Conservation (phyloP, 2,329 filamentous ascomycete species). For the Blumeriella jaapii region DNA sequence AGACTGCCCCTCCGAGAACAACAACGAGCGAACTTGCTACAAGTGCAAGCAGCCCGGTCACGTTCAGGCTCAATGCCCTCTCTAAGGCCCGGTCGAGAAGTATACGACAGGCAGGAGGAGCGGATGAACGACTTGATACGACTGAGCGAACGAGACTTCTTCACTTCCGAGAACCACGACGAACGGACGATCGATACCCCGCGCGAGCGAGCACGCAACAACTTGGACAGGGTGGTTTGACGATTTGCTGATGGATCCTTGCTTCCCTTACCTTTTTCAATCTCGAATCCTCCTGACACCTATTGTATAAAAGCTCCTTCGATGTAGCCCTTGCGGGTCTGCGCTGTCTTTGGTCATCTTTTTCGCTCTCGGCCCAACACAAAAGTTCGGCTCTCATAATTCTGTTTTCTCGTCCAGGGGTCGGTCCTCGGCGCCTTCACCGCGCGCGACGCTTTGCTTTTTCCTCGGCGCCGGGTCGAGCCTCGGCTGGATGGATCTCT, state of each 20-base stretch:
- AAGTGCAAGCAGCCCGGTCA: slow-evolving; percentile 61
- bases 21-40: slow-evolving; percentile 94
- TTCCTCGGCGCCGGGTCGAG: no score
- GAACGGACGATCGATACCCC: slow-evolving; percentile 22
- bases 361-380: no score
- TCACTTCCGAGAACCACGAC: slow-evolving; percentile 20
- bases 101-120: slow-evolving; percentile 15
- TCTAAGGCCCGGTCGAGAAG: slow-evolving; percentile 38
- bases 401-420: no score
- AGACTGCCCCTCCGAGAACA: slow-evolving; percentile 89
- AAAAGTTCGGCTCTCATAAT: no score
- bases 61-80: slow-evolving; percentile 87
- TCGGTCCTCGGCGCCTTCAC: no score
- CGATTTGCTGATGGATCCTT: slow-evolving; percentile 18
- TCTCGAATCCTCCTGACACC: no score
- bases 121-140: slow-evolving; percentile 12
- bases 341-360: no score
- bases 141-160: slow-evolving; percentile 15
- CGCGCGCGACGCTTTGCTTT: no score
- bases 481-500: no score
- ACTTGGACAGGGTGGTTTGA: slow-evolving; percentile 26
- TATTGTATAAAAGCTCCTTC: slow-evolving; percentile 23
- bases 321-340: no score
- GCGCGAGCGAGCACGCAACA: slow-evolving; percentile 12
- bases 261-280: neutral